Evolutionary conservation across 2,329 filamentous ascomycete species (phyloP).

Genomic region (Fusarium fujikuroi): DNA sequence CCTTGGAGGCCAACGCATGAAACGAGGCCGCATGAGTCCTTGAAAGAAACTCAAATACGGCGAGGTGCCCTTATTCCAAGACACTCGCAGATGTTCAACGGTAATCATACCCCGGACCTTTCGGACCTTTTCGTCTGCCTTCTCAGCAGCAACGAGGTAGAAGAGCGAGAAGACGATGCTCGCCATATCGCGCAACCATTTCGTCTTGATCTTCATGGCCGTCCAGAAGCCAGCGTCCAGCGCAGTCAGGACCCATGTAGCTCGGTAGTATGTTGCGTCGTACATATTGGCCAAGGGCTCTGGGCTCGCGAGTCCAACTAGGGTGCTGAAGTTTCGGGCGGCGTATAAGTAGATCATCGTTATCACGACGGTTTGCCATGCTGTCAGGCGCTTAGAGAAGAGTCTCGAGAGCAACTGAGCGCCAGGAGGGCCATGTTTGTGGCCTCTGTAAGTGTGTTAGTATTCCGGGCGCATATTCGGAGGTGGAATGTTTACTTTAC

Average conservation of each 20-base stretch:
- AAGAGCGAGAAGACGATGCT: slow-evolving; percentile 88
- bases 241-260: slow-evolving; percentile 95
- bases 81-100: slow-evolving; percentile 88
- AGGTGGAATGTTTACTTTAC: slow-evolving; percentile 65
- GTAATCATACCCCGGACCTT: slow-evolving; percentile 89
- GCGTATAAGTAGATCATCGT: slow-evolving; percentile 93
- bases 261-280: slow-evolving; percentile 89
- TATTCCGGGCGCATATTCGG: neutral
- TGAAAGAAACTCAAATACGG: slow-evolving; percentile 84
- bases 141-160: slow-evolving; percentile 91
- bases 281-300: slow-evolving; percentile 96
- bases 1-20: slow-evolving; percentile 84
- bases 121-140: slow-evolving; percentile 95
- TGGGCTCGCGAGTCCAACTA: slow-evolving; percentile 89
- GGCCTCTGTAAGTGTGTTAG: slow-evolving; percentile 67
- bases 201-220: slow-evolving; percentile 86
- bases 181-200: slow-evolving; percentile 83
- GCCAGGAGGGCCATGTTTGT: slow-evolving; percentile 87
- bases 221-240: slow-evolving; percentile 98
- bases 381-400: slow-evolving; percentile 77
- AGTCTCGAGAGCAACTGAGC: slow-evolving; percentile 76
- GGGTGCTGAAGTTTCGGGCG: slow-evolving; percentile 90
- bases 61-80: slow-evolving; percentile 94
- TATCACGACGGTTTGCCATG: slow-evolving; percentile 89
- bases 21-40: slow-evolving; percentile 77